Percentiles rank a stretch among this genome's conserved stretches.
Conservation (phyloP, 148 eudicot species). For the Spergularia marina region DNA sequence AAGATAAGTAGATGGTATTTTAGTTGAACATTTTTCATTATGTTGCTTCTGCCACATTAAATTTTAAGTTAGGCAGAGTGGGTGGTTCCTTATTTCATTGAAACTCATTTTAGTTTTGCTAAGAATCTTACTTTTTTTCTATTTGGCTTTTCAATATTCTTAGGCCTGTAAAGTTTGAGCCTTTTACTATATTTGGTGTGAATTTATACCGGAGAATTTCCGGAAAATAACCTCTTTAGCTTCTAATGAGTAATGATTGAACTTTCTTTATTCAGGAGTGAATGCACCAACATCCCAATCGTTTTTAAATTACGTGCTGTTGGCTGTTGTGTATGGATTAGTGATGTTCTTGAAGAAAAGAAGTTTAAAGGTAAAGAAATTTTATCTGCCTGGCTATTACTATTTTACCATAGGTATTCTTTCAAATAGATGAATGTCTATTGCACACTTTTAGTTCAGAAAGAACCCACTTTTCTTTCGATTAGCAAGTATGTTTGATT, state of each 20-base stretch:
- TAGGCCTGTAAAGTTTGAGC: constrained; percentile 5
- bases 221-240: neutral
- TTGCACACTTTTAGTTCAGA: too few species aligned
- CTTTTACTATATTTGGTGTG: constrained; percentile 1
- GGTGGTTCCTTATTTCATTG: constrained; percentile 7
- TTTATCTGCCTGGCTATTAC: neutral
- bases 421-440: neutral
- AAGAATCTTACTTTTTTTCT: neutral
- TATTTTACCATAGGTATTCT: neutral
- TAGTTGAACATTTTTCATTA: neutral
- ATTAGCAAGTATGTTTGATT: neutral
- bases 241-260: constrained; percentile 6
- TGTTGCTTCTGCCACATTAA: neutral
- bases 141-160: neutral
- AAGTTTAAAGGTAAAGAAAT: constrained; percentile 54
- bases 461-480: too few species aligned
- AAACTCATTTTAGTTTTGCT: neutral
- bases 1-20: too few species aligned
- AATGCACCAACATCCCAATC: constrained; percentile 93
- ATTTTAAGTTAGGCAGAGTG: neutral
- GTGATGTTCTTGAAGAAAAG: constrained; percentile 42
- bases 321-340: constrained; percentile 64
- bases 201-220: neutral
- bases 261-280: constrained; percentile 43
- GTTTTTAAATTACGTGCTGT: constrained; percentile 64